Percentiles rank a stretch among this genome's conserved stretches.
Conservation (phyloP, 2,329 filamentous ascomycete species). For the Nemania serpens region DNA sequence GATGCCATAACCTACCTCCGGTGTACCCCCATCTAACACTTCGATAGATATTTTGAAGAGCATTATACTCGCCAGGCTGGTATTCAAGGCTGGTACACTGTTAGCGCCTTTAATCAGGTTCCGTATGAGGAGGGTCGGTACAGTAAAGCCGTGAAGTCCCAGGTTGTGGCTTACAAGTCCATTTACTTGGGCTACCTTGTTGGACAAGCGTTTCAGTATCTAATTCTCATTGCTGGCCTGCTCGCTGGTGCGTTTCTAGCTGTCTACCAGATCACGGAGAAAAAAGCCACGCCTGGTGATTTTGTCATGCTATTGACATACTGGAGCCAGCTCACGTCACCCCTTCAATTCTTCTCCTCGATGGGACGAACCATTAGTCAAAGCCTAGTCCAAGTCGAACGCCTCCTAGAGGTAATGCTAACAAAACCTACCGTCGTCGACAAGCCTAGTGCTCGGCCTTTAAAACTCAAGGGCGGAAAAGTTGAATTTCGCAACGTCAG, state of each 20-base stretch:
- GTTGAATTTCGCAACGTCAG: slow-evolving; percentile 60
- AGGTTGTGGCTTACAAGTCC: slow-evolving; percentile 45
- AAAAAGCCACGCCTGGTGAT: slow-evolving; percentile 64
- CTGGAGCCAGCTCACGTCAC: slow-evolving; percentile 73
- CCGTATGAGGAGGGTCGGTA: slow-evolving; percentile 61
- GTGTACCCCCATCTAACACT: neutral
- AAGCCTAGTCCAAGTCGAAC: slow-evolving; percentile 62
- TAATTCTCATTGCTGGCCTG: slow-evolving; percentile 72
- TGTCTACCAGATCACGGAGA: slow-evolving; percentile 69
- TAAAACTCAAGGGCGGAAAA: slow-evolving; percentile 57
- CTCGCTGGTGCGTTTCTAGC: slow-evolving; percentile 65
- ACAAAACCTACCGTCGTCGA: slow-evolving; percentile 60
- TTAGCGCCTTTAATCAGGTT: slow-evolving; percentile 64
- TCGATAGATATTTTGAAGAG: slow-evolving; percentile 54
- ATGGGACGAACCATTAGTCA: slow-evolving; percentile 61
- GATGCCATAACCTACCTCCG: neutral
- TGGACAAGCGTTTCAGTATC: slow-evolving; percentile 60
- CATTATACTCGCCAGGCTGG: slow-evolving; percentile 60
- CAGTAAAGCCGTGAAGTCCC: slow-evolving; percentile 52
- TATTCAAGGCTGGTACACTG: slow-evolving; percentile 63
- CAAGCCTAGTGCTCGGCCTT: slow-evolving; percentile 53
- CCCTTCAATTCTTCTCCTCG: slow-evolving; percentile 70
- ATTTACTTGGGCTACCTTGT: slow-evolving; percentile 53
- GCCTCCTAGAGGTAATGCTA: slow-evolving; percentile 62
- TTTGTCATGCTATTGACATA: slow-evolving; percentile 75